phyloP scores from a whole-genome alignment of 192 early-diverging fungal species.

The Bifiguratus adelaidae region DNA sequence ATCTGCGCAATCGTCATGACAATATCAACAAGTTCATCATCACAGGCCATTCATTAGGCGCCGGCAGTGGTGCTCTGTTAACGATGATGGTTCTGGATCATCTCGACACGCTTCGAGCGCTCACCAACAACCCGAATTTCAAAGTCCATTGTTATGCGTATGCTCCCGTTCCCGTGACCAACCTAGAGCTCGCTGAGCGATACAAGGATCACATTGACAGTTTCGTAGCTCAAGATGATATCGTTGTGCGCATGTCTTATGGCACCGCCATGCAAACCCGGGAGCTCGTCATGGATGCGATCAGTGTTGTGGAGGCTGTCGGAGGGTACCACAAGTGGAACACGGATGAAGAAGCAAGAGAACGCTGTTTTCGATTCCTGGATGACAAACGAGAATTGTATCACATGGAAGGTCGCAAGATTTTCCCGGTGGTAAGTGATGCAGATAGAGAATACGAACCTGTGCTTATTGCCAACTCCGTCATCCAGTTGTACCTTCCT shows the following conservation, averaged over 20 bases:
- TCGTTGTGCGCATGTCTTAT: conserved; percentile 53
- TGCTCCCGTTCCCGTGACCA: conserved; percentile 47
- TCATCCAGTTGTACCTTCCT: conserved; percentile 15
- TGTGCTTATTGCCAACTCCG: not conserved
- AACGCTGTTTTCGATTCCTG: conserved; percentile 21
- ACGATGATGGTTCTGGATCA: conserved; percentile 53
- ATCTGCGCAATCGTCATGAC: conserved; percentile 23
- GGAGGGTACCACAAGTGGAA: conserved; percentile 13
- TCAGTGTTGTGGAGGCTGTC: conserved; percentile 18
- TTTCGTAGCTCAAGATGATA: conserved; percentile 49
- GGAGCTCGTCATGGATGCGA: conserved; percentile 44
- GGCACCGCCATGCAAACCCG: conserved; percentile 51
- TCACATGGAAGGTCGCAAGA: conserved; percentile 12
- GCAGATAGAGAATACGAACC: not conserved
- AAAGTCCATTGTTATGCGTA: conserved; percentile 32
- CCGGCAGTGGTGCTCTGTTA: conserved; percentile 49
- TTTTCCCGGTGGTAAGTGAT: conserved; percentile 17
- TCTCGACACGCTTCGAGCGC: conserved; percentile 16
- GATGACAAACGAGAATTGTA: conserved; percentile 13
- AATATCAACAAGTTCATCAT: conserved; percentile 31
- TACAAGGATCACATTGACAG: conserved; percentile 45
- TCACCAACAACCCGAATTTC: conserved; percentile 29
- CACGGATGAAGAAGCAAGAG: conserved; percentile 8
- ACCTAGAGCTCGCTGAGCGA: conserved; percentile 34
- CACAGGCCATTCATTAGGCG: conserved; percentile 60